These are phyloP conservation scores for Scutellaria barbata DNA, from an alignment of 257 asterid genomes.

Conservation along the genomic window DNA sequence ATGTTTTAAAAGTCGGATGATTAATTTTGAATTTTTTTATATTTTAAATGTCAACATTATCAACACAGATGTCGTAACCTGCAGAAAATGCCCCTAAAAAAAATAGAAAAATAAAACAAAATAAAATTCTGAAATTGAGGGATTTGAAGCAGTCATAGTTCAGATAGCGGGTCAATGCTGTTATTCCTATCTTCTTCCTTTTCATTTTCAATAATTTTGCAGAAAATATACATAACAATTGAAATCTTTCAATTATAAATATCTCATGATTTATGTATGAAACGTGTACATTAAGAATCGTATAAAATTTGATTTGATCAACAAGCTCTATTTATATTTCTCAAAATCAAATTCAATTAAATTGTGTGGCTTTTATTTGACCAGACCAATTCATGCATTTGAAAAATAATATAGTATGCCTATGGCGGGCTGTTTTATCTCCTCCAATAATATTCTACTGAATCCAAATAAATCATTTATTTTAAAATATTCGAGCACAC, in stretches of 20 bases:
- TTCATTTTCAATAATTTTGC: not conserved
- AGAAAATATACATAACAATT: not conserved
- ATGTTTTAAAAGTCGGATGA: no score
- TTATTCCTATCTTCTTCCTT: not conserved
- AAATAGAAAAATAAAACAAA: not conserved
- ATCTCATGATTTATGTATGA: not conserved
- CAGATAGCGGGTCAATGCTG: constrained; percentile 27
- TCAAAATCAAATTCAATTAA: no score
- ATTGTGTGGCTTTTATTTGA: constrained; percentile 5
- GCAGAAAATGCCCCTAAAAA: not conserved
- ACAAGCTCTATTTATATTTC: no score
- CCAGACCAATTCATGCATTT: constrained; percentile 11
- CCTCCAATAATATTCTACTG: not conserved
- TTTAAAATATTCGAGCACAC: no score
- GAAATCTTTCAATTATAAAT: not conserved
- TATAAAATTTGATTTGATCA: no score
- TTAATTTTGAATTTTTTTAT: no score
- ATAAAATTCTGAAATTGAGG: not conserved
- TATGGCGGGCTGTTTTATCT: not conserved
- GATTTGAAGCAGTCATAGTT: constrained; percentile 5
- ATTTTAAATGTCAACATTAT: no score
- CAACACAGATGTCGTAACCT: no score
- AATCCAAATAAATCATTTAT: no score
- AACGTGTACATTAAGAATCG: not conserved
- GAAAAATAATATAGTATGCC: not conserved